Base-by-base conservation (phyloP, 345 rosid genomes). In the Populus tremula region DNA sequence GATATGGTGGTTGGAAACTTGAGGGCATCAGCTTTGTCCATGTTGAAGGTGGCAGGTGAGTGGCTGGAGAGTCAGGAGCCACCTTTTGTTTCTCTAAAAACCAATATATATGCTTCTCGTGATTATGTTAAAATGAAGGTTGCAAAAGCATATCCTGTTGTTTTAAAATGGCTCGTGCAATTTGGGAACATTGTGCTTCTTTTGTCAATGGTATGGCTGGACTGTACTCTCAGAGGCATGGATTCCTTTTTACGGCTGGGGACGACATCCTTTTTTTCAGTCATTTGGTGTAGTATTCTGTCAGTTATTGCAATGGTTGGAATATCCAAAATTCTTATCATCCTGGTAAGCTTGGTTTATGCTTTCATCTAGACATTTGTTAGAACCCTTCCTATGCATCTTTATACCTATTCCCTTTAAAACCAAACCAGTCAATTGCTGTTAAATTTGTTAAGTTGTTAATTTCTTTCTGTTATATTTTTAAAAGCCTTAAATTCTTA, bases 171-270 rank as follows among this genome's bases (percentile, higher is more conserved):
- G 94, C 91, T 96, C 49, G 76, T 80, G 79, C 89, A 88, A 65
- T 79, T 92, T 61, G 91, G 93, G 83, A 93, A 88, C 84, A 79
- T 93, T 70, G 35, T 90, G 66, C 91, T 96, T 81, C 91, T 93
- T 70, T 75, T 93, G 18, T 84, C 88, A 74, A 84, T 92, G 87
- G 84, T 92, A 76, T 96, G 97, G 98, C 74, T 96, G 97, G 94
- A 91, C 85, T 93, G 91, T 85, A 87, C 93, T 47, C 74, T 93
- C 76, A 90, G 98, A 78, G 97, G 99, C 71, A 75, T 96, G 56
- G 93, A 89, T 84, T 96, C 98, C 74, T 91, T 96, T 81, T 79
- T 92, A 72, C 90, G 93, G 70, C 84, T 96, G 93, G 97, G 98
- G 76, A 93, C 96, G 20, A 80, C 94, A 41, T 92, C 97, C 6